These are phyloP conservation scores for Trifolium subterraneum DNA, from an alignment of 306 rosid species.

Conservation along the genomic window DNA sequence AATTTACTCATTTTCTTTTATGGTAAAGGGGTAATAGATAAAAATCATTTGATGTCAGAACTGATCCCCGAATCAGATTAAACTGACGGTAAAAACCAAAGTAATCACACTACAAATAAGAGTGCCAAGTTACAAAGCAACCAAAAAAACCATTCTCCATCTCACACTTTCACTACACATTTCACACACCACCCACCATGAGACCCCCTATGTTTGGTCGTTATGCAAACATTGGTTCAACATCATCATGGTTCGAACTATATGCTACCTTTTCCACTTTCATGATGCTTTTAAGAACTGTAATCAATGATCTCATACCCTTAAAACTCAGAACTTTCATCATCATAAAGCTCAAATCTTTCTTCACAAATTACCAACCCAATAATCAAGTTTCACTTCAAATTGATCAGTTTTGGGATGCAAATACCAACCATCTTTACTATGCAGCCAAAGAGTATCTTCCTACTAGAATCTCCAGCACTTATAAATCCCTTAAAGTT, in stretches of 20 bases:
- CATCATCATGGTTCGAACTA: slow-evolving; percentile 53
- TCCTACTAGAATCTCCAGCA: not conserved
- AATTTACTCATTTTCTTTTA: too few species aligned
- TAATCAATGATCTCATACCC: slow-evolving; percentile 49
- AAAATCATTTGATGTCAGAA: too few species aligned
- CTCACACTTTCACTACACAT: too few species aligned
- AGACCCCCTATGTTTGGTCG: not conserved
- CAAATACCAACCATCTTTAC: not conserved
- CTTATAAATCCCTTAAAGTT: slow-evolving; percentile 14
- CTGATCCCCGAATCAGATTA: too few species aligned
- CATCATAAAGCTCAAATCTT: not conserved
- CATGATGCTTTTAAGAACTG: slow-evolving; percentile 45
- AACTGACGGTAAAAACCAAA: too few species aligned
- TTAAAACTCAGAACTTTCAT: slow-evolving; percentile 5
- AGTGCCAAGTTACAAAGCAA: too few species aligned
- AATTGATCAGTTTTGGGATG: slow-evolving; percentile 10
- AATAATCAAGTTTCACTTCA: slow-evolving; percentile 24
- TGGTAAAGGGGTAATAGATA: too few species aligned
- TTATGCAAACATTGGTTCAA: slow-evolving; percentile 18
- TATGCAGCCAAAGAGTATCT: slow-evolving; percentile 14
- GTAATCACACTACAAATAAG: too few species aligned
- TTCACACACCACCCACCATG: not conserved
- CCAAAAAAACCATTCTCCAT: too few species aligned
- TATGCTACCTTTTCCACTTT: slow-evolving; percentile 49
- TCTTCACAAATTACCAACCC: not conserved